Conservation (phyloP, 2,329 filamentous ascomycete species). For the Rhynchosporium graminicola region DNA sequence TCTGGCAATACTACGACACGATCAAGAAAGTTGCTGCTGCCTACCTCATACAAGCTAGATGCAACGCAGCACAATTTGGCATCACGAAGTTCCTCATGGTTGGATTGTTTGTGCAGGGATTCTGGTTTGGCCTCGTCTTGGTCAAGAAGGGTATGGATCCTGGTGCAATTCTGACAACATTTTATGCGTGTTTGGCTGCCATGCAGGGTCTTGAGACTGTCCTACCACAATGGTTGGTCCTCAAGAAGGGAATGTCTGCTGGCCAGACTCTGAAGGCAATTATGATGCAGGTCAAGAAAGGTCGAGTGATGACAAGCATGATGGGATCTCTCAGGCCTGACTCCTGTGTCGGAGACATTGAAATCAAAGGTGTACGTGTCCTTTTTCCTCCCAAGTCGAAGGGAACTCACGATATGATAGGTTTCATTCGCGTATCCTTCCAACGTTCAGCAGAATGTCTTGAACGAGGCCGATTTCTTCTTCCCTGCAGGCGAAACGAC, state of each 20-base stretch:
- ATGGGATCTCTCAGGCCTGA: constrained; percentile 41
- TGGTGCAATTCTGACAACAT: constrained; percentile 76
- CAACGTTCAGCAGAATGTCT: constrained; percentile 58
- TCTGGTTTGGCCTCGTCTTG: constrained; percentile 80
- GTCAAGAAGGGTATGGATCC: constrained; percentile 59
- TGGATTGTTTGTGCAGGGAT: constrained; percentile 81
- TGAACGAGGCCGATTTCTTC: constrained; percentile 63
- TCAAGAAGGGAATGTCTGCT: constrained; percentile 79
- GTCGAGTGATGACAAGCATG: constrained; percentile 36
- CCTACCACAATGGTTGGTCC: constrained; percentile 72
- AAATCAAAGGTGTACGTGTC: constrained; percentile 63
- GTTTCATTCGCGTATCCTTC: constrained; percentile 82
- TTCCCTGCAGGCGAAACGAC: constrained; percentile 73
- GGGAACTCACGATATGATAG: constrained; percentile 45
- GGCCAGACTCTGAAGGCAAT: constrained; percentile 61
- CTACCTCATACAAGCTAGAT: constrained; percentile 68
- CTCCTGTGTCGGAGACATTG: constrained; percentile 65
- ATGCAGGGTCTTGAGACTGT: constrained; percentile 74
- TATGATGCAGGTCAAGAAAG: constrained; percentile 40
- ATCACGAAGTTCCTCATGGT: constrained; percentile 74
- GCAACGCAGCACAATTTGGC: constrained; percentile 71
- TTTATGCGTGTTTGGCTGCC: constrained; percentile 78
- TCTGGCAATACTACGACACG: constrained; percentile 61
- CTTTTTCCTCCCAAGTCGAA: too few species aligned
- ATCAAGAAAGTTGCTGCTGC: constrained; percentile 59